Conservation (phyloP, 176 grass and related monocot genomes). For the Aegilops sharonensis region DNA sequence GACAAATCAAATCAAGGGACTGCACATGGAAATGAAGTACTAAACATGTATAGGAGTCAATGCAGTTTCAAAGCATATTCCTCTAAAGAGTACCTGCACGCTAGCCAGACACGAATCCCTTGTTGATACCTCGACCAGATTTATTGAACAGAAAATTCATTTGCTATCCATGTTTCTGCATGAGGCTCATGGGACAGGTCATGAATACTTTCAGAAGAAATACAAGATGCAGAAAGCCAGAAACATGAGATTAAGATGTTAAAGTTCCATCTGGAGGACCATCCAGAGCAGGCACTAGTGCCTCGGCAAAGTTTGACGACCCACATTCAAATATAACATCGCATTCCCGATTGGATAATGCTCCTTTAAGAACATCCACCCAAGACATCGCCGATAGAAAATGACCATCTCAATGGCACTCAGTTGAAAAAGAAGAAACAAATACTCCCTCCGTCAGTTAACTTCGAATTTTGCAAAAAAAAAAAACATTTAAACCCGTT, state of each 20-base stretch:
- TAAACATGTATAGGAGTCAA: background rate
- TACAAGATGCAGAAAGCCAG: slow-evolving; percentile 32
- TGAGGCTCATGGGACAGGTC: slow-evolving; percentile 8
- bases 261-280: slow-evolving; percentile 41
- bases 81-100: slow-evolving; percentile 48
- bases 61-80: no score
- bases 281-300: slow-evolving; percentile 67
- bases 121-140: slow-evolving; percentile 76
- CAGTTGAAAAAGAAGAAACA: background rate
- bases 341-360: slow-evolving; percentile 82
- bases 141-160: slow-evolving; percentile 56
- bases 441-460: no score
- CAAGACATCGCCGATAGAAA: slow-evolving; percentile 22
- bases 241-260: slow-evolving; percentile 30
- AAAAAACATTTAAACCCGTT: no score
- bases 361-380: slow-evolving; percentile 89
- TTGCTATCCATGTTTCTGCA: slow-evolving; percentile 68
- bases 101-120: slow-evolving; percentile 86
- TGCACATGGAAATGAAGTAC: no score
- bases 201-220: slow-evolving; percentile 50
- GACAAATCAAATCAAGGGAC: background rate
- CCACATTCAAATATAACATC: slow-evolving; percentile 91
- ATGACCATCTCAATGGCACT: background rate
- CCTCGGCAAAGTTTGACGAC: slow-evolving; percentile 84
- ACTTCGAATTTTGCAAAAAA: no score